These are phyloP conservation scores for Fremontodendron californicum DNA, from an alignment of 345 rosid species.

Conservation along the genomic window DNA sequence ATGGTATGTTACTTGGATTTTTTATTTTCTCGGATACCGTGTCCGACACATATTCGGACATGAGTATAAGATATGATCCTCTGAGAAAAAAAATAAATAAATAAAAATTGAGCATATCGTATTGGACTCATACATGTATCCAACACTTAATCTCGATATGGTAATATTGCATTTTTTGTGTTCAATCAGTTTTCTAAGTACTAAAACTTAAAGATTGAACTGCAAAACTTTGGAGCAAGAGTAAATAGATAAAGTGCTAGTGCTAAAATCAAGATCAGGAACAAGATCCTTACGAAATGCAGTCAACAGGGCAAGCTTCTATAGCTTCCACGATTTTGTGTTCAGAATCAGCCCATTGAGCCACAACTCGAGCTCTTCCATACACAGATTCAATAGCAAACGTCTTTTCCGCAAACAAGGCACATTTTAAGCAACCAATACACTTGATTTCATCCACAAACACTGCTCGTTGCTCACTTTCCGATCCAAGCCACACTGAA, in stretches of 20 bases:
- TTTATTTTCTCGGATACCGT: too few species aligned
- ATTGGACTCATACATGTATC: too few species aligned
- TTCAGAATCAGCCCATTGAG: slow-evolving; percentile 94
- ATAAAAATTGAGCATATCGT: too few species aligned
- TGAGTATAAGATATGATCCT: too few species aligned
- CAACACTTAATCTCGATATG: too few species aligned
- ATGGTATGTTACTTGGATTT: too few species aligned
- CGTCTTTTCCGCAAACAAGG: slow-evolving; percentile 69
- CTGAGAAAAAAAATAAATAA: too few species aligned
- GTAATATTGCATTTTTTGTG: too few species aligned
- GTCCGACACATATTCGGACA: too few species aligned
- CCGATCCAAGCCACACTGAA: slow-evolving; percentile 77
- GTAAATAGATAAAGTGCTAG: not conserved
- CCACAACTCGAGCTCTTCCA: slow-evolving; percentile 90
- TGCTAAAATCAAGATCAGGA: not conserved
- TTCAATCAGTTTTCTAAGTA: too few species aligned
- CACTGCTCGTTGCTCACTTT: slow-evolving; percentile 68
- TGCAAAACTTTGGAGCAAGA: not conserved
- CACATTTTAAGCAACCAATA: slow-evolving; percentile 90
- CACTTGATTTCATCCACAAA: slow-evolving; percentile 94
- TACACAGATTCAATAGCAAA: slow-evolving; percentile 72
- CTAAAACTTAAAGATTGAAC: not conserved
- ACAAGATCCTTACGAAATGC: slow-evolving; percentile 60
- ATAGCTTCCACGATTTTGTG: slow-evolving; percentile 69
- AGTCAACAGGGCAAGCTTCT: slow-evolving; percentile 74